These are phyloP conservation scores for Leccinum solheimii DNA, from an alignment of 1,284 basidiomycete genomes.

Conservation along the genomic window DNA sequence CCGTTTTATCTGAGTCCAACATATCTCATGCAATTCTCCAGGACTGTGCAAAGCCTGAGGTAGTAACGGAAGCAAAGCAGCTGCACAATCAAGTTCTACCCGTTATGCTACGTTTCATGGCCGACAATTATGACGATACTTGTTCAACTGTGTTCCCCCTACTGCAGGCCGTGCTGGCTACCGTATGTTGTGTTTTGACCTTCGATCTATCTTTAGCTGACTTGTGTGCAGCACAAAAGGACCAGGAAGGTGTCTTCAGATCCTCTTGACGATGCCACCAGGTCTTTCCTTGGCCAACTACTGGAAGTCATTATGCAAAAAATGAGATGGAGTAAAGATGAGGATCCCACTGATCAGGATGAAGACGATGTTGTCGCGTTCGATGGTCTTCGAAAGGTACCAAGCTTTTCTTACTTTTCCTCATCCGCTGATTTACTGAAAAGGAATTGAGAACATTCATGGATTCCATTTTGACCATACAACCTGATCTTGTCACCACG, in stretches of 20 bases:
- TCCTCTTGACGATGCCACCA: constrained; percentile 72
- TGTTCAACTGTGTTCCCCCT: constrained; percentile 83
- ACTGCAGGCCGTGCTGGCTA: constrained; percentile 71
- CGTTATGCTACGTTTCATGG: constrained; percentile 85
- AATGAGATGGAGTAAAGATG: constrained; percentile 89
- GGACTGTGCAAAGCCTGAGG: constrained; percentile 62
- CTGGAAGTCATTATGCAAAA: constrained; percentile 84
- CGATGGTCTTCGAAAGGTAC: constrained; percentile 81
- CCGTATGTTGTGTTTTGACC: constrained; percentile 51
- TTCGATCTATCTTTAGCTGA: constrained; percentile 4
- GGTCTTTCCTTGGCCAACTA: constrained; percentile 78
- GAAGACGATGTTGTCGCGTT: constrained; percentile 90
- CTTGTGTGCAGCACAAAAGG: constrained; percentile 68
- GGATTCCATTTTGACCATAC: constrained; percentile 81
- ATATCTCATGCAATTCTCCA: constrained; percentile 31
- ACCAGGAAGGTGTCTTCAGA: constrained; percentile 65
- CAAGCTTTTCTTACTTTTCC: constrained; percentile 8
- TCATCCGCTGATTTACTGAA: constrained; percentile 8
- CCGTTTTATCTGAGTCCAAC: constrained; percentile 1
- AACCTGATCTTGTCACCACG: constrained; percentile 76
- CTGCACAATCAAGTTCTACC: constrained; percentile 76
- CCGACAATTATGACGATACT: constrained; percentile 87
- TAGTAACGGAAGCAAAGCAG: constrained; percentile 68
- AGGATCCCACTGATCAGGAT: constrained; percentile 81
- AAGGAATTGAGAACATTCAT: constrained; percentile 82